Base-by-base conservation (phyloP, 2,329 filamentous ascomycete genomes). In the Amesomyces nigricolor region DNA sequence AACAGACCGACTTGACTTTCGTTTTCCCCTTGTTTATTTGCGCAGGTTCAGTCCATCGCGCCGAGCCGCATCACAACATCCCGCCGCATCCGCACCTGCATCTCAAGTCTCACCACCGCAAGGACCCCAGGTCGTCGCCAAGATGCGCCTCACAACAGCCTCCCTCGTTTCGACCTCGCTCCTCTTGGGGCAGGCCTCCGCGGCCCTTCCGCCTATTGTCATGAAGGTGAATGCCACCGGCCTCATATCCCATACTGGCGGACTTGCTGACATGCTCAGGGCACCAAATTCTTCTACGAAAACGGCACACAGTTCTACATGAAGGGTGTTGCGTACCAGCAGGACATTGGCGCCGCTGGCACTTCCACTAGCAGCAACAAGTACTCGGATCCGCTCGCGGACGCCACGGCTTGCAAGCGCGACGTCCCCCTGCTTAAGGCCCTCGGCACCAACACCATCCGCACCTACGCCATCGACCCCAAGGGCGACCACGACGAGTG, bases 321-420 rank as follows among this genome's bases (percentile, higher is more conserved):
- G 72, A 89, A 87, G 73, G 94, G 94, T 75, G 79, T 99, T 65
- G 94, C 94, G 63, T 99, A 99, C 76, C 94, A 99, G 78, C 84
- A 91, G 76, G 88, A 92, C 65, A 78, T 78, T 62, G 77, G 77
- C 61, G 76, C 80, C 51, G 79, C 78, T 51, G 80, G 83, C 59
- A 67, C 67, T 55, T 75, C 76, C 53, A 76, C 74, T 38, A 71
- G 70, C 53, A 70, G 68, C 57, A 70, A 72, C 54, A 77, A 77
- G 59, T 97, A 91, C 77, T 80, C 78, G 61, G 94, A 99, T 69
- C 92, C 94, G 56, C 83, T 99, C 40, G 80, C 89, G 63, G 83
- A 95, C 67, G 73, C 75, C 55, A 73, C 76, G 35, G 72, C 75
- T 63, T 97, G 94, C 80, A 81, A 82, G 71, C 89, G 92, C 65